Evolutionary conservation across 1,139 yeast species (phyloP), one percentile per base, ranked within the genome.

Genomic region (Hyphopichia pseudoburtonii): DNA sequence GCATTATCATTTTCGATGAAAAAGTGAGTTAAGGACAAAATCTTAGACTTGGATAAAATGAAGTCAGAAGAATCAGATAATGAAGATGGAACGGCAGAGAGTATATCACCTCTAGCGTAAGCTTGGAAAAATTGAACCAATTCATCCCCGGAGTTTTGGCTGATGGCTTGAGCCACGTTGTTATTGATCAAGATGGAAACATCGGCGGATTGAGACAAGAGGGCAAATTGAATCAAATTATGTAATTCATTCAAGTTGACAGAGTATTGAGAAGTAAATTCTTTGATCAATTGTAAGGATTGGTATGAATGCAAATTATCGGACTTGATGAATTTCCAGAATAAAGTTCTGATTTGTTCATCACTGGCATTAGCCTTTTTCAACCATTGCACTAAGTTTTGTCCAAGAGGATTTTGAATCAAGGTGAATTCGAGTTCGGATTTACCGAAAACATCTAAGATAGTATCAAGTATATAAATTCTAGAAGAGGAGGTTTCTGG

Each of bases 181-280:
- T 57, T 60, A 52, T 67, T 70, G 36, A 70, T 65, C 54, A 71
- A 56, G 54, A 67, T 70, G 12, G 75, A 65, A 33, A 71, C 66
- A 40, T 72, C 76, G 23, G 70, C 71, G n/a, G 55, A 56, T 34
- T 64, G 60, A n/a, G 75, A 64, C 11, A 58, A 50, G 41, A 71
- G 66, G 32, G 73, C 60, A 45, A 70, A 68, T 17, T 49, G 50
- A 38, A 70, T 62, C 44, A 72, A 63, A 21, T 54, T 44, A 16
- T 53, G 54, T 44, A 71, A 61, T 48, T 71, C 73, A 7, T 49
- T 50, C 28, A 51, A 43, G 21, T 42, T 39, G 26, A 65, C 44
- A 30, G 52, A 33, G 48, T 52, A 61, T 21, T 46, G 35, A 25
- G 57, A 48, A 27, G 75, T 64, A 50, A 70, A 70, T 10, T 51